These are phyloP conservation scores for Sphaerostilbella broomeana DNA, from an alignment of 2,329 filamentous ascomycete species.

Conservation along the genomic window DNA sequence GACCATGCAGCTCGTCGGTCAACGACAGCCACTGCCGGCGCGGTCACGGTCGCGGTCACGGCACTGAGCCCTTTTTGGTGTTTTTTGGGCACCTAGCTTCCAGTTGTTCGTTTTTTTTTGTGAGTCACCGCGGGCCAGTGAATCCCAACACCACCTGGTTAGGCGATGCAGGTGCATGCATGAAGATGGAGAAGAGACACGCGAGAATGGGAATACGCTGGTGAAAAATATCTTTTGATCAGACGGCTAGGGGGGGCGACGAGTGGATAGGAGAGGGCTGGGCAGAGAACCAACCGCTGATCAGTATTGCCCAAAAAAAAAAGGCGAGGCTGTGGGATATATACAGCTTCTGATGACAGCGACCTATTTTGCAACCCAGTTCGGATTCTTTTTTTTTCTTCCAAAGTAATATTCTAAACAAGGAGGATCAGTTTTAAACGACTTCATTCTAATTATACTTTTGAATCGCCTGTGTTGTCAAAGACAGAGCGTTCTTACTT, in stretches of 20 bases:
- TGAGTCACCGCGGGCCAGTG: slow-evolving; percentile 24
- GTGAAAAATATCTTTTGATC: not conserved
- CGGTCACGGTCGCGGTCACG: slow-evolving; percentile 17
- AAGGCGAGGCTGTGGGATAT: slow-evolving; percentile 5
- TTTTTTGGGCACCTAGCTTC: slow-evolving; percentile 12
- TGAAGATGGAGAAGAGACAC: slow-evolving; percentile 6
- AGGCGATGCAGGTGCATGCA: slow-evolving; percentile 12
- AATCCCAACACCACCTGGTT: slow-evolving; percentile 8
- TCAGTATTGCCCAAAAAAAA: not conserved
- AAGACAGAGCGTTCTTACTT: not conserved
- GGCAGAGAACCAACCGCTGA: not conserved
- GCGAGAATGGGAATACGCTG: not conserved
- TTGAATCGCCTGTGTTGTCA: too few relatives aligned
- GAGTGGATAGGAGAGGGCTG: too few relatives aligned
- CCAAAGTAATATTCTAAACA: too few relatives aligned
- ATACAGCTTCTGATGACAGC: slow-evolving; percentile 4
- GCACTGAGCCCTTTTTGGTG: too few relatives aligned
- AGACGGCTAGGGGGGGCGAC: too few relatives aligned
- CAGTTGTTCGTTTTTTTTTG: not conserved
- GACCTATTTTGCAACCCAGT: not conserved
- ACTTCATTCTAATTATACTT: too few relatives aligned
- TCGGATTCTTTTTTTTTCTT: not conserved
- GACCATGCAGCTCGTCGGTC: slow-evolving; percentile 8
- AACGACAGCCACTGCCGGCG: slow-evolving; percentile 12
- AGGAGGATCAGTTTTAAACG: too few relatives aligned